A percentile compares a stretch with the other conserved stretches of the same genome.
These are phyloP conservation scores for Didymella segeticola DNA, from an alignment of 2,329 filamentous ascomycete species.

Conservation along the genomic window DNA sequence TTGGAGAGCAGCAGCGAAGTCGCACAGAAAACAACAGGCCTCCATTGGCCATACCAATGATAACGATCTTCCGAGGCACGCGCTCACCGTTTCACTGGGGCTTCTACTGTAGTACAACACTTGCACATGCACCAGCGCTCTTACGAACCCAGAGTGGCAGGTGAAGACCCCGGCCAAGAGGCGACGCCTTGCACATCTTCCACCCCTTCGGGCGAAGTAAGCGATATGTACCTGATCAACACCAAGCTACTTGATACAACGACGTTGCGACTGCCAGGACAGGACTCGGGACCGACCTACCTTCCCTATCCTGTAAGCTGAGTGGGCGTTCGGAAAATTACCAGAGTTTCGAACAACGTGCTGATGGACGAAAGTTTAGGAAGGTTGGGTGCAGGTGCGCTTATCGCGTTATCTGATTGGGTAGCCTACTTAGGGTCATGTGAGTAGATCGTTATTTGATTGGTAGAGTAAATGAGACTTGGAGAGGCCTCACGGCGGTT, in stretches of 20 bases:
- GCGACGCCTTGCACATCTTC: conserved; percentile 24
- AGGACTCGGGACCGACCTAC: conserved; percentile 38
- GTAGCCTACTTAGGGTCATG: conserved; percentile 16
- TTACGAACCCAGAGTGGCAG: conserved; percentile 36
- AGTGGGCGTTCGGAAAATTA: conserved; percentile 29
- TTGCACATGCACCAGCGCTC: conserved; percentile 23
- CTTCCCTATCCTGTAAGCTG: conserved; percentile 24
- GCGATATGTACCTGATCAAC: conserved; percentile 32
- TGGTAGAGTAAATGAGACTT: conserved; percentile 31
- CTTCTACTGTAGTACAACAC: conserved; percentile 22
- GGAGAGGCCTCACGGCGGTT: conserved; percentile 21
- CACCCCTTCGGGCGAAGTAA: conserved; percentile 19
- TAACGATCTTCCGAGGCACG: conserved; percentile 41
- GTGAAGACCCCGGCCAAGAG: conserved; percentile 30
- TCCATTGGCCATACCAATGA: conserved; percentile 33
- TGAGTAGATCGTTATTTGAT: conserved; percentile 33
- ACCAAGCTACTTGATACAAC: conserved; percentile 6
- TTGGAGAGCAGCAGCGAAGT: conserved; percentile 5
- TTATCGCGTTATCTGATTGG: conserved; percentile 41
- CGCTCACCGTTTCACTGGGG: conserved; percentile 14
- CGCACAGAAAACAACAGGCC: conserved; percentile 12
- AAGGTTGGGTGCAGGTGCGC: conserved; percentile 30
- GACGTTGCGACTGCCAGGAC: conserved; percentile 36
- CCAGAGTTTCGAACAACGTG: conserved; percentile 22
- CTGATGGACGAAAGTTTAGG: conserved; percentile 10